phyloP scores from a whole-genome alignment of 2,329 filamentous ascomycete genomes.

The Colletotrichum spaethianum region DNA sequence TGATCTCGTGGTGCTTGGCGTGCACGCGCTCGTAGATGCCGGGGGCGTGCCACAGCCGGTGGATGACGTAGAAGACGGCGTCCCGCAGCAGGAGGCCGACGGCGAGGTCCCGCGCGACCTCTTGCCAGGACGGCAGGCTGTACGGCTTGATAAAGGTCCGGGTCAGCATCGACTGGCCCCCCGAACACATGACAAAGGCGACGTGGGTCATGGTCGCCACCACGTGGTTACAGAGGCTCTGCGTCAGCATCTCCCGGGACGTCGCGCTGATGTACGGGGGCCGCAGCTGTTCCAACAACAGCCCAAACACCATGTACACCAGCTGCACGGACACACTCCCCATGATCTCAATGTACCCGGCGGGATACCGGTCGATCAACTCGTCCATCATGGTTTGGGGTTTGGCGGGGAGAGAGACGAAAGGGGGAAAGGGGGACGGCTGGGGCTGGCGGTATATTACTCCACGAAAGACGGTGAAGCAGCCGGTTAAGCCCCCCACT shows the following conservation, averaged over 20 bases:
- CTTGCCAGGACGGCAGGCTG: neutral
- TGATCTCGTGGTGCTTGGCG: slow-evolving; percentile 24
- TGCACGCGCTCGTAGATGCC: slow-evolving; percentile 4
- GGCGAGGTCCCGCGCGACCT: neutral
- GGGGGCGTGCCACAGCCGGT: slow-evolving; percentile 5
- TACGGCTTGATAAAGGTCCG: neutral
- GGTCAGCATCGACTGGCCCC: slow-evolving; percentile 1
- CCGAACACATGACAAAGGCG: neutral
- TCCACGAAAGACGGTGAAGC: neutral
- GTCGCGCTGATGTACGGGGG: slow-evolving; percentile 7
- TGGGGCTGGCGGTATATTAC: neutral
- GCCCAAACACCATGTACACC: slow-evolving; percentile 1
- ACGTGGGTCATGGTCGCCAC: slow-evolving; percentile 1
- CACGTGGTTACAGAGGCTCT: slow-evolving; percentile 17
- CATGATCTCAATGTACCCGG: slow-evolving; percentile 14
- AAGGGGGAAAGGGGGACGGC: neutral
- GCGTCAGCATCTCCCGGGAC: neutral
- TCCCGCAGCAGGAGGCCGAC: slow-evolving; percentile 8
- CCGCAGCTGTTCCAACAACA: slow-evolving; percentile 1
- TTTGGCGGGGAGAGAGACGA: neutral
- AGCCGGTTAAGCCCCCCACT: neutral
- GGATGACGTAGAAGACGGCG: slow-evolving; percentile 5
- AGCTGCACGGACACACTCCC: slow-evolving; percentile 8
- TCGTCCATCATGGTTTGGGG: neutral
- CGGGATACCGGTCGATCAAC: neutral